Conservation (phyloP, 495 filamentous ascomycete genomes). For the Hypoxylon perforatum region DNA sequence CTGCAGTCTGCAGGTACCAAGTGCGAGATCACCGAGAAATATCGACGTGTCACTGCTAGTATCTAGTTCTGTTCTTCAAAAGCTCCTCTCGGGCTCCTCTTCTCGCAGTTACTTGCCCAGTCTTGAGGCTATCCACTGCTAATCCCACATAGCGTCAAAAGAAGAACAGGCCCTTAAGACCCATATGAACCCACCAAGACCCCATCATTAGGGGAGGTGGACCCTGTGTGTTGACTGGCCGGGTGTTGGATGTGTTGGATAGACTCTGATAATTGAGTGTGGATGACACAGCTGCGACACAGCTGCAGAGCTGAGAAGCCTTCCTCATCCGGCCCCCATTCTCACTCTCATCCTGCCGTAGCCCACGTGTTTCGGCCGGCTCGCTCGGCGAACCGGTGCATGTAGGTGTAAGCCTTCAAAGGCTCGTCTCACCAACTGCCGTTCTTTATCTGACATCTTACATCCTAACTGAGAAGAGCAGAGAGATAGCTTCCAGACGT, state of each 20-base stretch:
- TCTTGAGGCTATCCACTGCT: slow-evolving; percentile 22
- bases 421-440: slow-evolving; percentile 6
- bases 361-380: slow-evolving; percentile 39
- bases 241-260: no score
- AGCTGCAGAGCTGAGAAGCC: slow-evolving; percentile 20
- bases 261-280: no score
- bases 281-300: not conserved
- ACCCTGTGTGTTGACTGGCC: no score
- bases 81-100: not conserved
- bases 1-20: slow-evolving; percentile 22
- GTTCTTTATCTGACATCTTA: not conserved
- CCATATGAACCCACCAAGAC: not conserved
- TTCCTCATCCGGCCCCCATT: slow-evolving; percentile 33
- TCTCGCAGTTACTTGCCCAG: not conserved
- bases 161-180: slow-evolving; percentile 5
- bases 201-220: not conserved
- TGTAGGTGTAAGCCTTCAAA: slow-evolving; percentile 25
- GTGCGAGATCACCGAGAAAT: slow-evolving; percentile 10
- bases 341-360: slow-evolving; percentile 20
- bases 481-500: slow-evolving; percentile 23
- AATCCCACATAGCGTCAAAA: slow-evolving; percentile 24
- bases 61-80: slow-evolving; percentile 15
- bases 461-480: not conserved
- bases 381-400: slow-evolving; percentile 16
- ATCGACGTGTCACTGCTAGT: slow-evolving; percentile 19